Evolutionary conservation across 2,329 filamentous ascomycete genomes (phyloP).

Genomic region (Diaporthe citriasiana): DNA sequence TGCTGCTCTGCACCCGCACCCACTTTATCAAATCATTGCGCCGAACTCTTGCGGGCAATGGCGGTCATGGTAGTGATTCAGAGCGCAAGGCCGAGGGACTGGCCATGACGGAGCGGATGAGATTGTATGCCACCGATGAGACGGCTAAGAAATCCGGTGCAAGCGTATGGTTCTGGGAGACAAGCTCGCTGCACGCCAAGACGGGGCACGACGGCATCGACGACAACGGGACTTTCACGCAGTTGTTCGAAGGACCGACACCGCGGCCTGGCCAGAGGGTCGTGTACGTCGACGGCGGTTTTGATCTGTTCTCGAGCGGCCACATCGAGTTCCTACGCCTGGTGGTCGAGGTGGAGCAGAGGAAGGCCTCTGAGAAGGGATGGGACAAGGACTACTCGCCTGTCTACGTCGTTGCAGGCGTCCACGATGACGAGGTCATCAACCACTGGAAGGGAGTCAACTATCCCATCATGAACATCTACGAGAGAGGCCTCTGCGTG

Average conservation of each 20-base stretch:
- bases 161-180: slow-evolving; percentile 88
- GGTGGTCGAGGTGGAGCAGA: slow-evolving; percentile 81
- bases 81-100: slow-evolving; percentile 75
- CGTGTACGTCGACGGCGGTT: slow-evolving; percentile 96
- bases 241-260: slow-evolving; percentile 78
- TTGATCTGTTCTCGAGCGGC: slow-evolving; percentile 95
- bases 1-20: slow-evolving; percentile 94
- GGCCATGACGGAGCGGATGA: slow-evolving; percentile 83
- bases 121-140: slow-evolving; percentile 89
- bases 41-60: slow-evolving; percentile 75
- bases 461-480: slow-evolving; percentile 99
- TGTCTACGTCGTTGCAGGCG: slow-evolving; percentile 89
- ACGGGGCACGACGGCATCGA: slow-evolving; percentile 59
- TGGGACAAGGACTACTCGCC: slow-evolving; percentile 89
- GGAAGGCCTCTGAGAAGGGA: slow-evolving; percentile 74
- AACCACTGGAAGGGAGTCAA: slow-evolving; percentile 98
- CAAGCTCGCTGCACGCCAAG: slow-evolving; percentile 62
- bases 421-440: slow-evolving; percentile 95
- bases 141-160: slow-evolving; percentile 83
- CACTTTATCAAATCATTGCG: slow-evolving; percentile 92
- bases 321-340: slow-evolving; percentile 94
- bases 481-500: slow-evolving; percentile 94
- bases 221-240: slow-evolving; percentile 75
- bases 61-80: slow-evolving; percentile 77
- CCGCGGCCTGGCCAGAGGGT: slow-evolving; percentile 85